Percentiles rank a stretch among this genome's conserved stretches.
Evolutionary conservation across 2,329 filamentous ascomycete species (phyloP).

Genomic region (Botrytis byssoidea): DNA sequence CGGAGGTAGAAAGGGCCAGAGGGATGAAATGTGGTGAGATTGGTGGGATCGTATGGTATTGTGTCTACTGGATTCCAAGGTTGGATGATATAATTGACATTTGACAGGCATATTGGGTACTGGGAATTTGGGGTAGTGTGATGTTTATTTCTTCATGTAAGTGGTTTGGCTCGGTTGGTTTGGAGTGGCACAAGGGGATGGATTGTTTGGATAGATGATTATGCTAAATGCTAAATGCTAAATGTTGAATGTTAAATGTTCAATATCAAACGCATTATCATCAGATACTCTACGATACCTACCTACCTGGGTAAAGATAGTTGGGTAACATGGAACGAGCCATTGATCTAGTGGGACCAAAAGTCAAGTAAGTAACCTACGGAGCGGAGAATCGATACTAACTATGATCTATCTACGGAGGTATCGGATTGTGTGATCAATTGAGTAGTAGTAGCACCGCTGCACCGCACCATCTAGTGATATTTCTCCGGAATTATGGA

Average conservation of each 20-base stretch:
- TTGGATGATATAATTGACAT: not conserved
- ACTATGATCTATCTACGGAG: not conserved
- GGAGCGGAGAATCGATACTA: not conserved
- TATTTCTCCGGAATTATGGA: not conserved
- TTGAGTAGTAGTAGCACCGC: not conserved
- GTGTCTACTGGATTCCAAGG: no score
- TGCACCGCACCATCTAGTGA: not conserved
- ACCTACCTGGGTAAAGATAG: not conserved
- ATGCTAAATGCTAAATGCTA: not conserved
- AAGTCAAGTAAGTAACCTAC: not conserved
- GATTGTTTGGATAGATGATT: not conserved
- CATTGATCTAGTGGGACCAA: not conserved
- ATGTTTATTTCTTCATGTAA: not conserved
- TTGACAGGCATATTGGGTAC: not conserved
- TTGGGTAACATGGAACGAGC: not conserved
- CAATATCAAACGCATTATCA: not conserved
- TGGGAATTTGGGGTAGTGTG: not conserved
- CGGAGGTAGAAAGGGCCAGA: constrained; percentile 2
- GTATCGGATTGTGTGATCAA: not conserved
- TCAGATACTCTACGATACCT: not conserved
- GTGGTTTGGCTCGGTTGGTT: not conserved
- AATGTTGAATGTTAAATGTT: not conserved
- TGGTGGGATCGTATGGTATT: not conserved
- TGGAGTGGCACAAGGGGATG: no score
- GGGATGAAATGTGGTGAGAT: not conserved